Evolutionary conservation across 495 filamentous ascomycete genomes (phyloP), one percentile per base, ranked within the genome.

Genomic region (Penicillium salamii): DNA sequence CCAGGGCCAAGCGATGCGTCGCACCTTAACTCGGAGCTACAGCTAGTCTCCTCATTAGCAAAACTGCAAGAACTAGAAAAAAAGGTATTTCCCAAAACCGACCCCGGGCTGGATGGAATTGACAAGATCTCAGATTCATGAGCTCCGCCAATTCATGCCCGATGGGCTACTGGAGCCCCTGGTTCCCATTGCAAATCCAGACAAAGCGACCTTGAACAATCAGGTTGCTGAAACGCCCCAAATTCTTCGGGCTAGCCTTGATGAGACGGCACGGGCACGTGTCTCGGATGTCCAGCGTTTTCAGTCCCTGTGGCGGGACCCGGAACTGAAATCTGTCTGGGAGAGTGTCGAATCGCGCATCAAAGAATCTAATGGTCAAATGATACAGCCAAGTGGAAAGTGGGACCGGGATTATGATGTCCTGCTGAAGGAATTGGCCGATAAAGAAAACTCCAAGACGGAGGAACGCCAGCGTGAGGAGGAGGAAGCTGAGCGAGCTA

Each of bases 371-470:
- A 63, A 62, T 19, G 71, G 72, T 1, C 59, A 58, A 13, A 49
- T 70, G 21, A 39, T 72, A 26, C 72, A 76, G 45, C 63, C 70
- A 1, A 63, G 53, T 0, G 67, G 71, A 8, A 60, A 66, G 37
- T 76, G 72, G 72, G 67, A 73, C 26, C 56, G 53, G n/a, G 68
- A 76, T 35, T 76, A 76, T 18, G 67, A 59, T 17, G 57, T 57
- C 1, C 36, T 76, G 19, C 55, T 73, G 7, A 55, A 64, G n/a
- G 64, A 65, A 9, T 52, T 75, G 4, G 20, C 55, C 14, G 50
- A 59, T 24, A 53, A 61, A 7, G 62, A 72, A 38, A 50, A 60
- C 19, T 42, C 39, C 8, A 56, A 60, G 55, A 55, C 63, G 29
- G 60, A 68, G 18, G 46, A 64, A 28, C 53, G 49, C 9, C 46